Conservation (phyloP, 2,329 filamentous ascomycete species). For the Aspergillus sclerotialis region DNA sequence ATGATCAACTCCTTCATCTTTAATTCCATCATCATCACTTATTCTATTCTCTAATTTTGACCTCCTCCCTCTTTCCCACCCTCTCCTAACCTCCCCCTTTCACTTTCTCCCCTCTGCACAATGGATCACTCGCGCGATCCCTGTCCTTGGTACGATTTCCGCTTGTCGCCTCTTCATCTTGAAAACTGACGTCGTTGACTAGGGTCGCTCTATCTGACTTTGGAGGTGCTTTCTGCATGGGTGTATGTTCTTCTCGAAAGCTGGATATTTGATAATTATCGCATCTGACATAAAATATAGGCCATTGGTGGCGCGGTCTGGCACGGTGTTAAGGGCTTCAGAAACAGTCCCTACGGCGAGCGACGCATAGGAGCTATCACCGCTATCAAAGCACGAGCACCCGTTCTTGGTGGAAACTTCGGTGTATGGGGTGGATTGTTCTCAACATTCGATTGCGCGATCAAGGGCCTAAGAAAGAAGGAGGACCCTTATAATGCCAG, state of each 20-base stretch:
- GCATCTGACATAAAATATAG: constrained; percentile 31
- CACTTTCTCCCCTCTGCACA: constrained; percentile 7
- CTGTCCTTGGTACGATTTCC: constrained; percentile 59
- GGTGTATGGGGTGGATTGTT: constrained; percentile 97
- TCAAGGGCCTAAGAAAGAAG: constrained; percentile 91
- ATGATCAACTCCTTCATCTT: not conserved
- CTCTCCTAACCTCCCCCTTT: no score
- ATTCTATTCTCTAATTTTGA: not conserved
- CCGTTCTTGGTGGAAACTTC: constrained; percentile 95
- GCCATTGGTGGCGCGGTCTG: constrained; percentile 77
- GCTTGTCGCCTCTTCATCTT: not conserved
- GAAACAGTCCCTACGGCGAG: constrained; percentile 87
- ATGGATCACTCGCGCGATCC: constrained; percentile 98
- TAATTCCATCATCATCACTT: not conserved
- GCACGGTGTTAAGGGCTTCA: constrained; percentile 94
- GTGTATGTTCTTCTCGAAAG: constrained; percentile 54
- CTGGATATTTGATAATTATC: not conserved
- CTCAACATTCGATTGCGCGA: constrained; percentile 90
- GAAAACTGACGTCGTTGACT: not conserved
- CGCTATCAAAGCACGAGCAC: constrained; percentile 94
- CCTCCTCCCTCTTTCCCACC: not conserved
- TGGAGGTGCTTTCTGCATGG: constrained; percentile 94
- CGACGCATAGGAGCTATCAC: constrained; percentile 92
- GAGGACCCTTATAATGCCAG: constrained; percentile 96
- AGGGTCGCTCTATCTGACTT: constrained; percentile 91